These are phyloP conservation scores for Penicillium cosmopolitanum DNA, from an alignment of 495 filamentous ascomycete species.

Conservation along the genomic window DNA sequence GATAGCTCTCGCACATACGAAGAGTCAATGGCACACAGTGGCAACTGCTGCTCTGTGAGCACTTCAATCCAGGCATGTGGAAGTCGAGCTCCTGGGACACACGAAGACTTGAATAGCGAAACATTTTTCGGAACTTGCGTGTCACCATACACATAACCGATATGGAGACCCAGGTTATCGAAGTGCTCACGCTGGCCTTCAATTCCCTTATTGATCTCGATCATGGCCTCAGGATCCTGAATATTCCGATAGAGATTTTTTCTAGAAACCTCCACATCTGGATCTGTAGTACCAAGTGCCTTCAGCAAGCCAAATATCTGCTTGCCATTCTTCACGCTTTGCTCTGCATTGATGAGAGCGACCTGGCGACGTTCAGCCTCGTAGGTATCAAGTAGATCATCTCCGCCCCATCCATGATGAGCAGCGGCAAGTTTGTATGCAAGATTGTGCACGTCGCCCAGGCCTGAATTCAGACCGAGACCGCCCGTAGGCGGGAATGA, in stretches of 20 bases:
- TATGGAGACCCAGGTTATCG: conserved; percentile 41
- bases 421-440: conserved; percentile 40
- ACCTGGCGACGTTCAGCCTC: conserved; percentile 36
- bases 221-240: conserved; percentile 21
- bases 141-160: conserved; percentile 41
- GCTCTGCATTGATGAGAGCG: conserved; percentile 35
- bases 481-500: conserved; percentile 40
- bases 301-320: conserved; percentile 39
- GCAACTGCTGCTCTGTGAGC: background rate
- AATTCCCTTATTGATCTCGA: conserved; percentile 32
- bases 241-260: conserved; percentile 34
- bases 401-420: conserved; percentile 28
- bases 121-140: conserved; percentile 29
- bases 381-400: conserved; percentile 30
- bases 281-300: conserved; percentile 33
- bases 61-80: conserved; percentile 37
- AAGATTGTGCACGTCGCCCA: conserved; percentile 40
- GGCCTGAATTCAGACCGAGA: conserved; percentile 38
- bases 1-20: conserved; percentile 34
- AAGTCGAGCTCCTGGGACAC: conserved; percentile 32
- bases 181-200: conserved; percentile 43
- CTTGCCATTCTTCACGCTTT: conserved; percentile 42
- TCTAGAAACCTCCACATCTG: conserved; percentile 23
- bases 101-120: conserved; percentile 26
- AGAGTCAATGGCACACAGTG: conserved; percentile 28